Base-by-base conservation (phyloP, 805 yeast genomes). In the Zygosaccharomyces bailii region DNA sequence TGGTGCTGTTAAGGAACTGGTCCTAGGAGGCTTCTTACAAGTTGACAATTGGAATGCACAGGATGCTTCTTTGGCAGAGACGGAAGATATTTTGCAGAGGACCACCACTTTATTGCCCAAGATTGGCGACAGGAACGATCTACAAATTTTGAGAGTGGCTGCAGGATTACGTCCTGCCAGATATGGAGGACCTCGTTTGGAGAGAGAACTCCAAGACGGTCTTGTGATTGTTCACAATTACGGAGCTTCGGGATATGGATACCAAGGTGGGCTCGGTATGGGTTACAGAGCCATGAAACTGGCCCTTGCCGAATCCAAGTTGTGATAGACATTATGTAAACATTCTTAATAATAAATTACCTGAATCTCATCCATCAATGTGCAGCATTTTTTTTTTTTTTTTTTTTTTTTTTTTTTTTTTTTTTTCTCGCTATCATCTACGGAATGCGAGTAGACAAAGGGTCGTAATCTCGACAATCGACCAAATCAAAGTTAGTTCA, bases 121-220 rank as follows among this genome's bases (percentile, higher is more conserved):
- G 45, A 70, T 84, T 33, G 67, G 65, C 11, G 39, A 50, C 62
- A 77, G 54, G 17, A 49, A 43, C 20, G 52, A 64, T 9, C 60
- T 69, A 36, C 84, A 81, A 51, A 71, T 86, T 20, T 40, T 84
- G 8, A 73, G 86, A 42, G 81, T 78, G 31, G 85, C 76, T 1
- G 81, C 89, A 5, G 95, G 95, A 0, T 69, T 84, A 35, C 74
- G 96, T 51, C 96, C 95, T 4, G 71, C 82, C 30, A 74, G 95
- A 57, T 72, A 76, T 32, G 93, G 90, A 10, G 95, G 95, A 4
- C 80, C 76, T 4, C 70, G 95, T 42, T 76, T 86, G 34, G 93
- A 84, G 57, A 60, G 63, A 34, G 84, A 82, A 53, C 19, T 20
- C 16, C 47, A 43, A 3, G 77, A 73, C 2, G 67, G 69, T 43